Evolutionary conservation across 2,329 filamentous ascomycete species (phyloP).

Genomic region (Alternaria sp.): DNA sequence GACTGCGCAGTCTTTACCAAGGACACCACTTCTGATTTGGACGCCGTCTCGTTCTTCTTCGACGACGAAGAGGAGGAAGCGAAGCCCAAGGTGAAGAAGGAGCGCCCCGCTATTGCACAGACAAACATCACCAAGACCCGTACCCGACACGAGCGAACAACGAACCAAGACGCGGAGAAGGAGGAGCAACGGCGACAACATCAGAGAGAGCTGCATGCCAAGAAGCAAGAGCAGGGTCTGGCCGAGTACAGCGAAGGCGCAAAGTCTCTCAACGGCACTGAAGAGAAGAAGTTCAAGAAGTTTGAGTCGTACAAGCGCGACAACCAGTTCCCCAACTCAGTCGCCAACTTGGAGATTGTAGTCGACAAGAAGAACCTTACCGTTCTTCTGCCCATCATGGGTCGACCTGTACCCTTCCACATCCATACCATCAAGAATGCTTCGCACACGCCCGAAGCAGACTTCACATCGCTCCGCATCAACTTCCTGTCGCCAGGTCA

Average conservation of each 20-base stretch:
- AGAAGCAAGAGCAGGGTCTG: slow-evolving; percentile 90
- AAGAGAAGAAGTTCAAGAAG: slow-evolving; percentile 97
- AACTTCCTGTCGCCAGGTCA: slow-evolving; percentile 98
- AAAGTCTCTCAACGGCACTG: slow-evolving; percentile 84
- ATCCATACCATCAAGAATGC: slow-evolving; percentile 99
- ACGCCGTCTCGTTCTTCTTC: slow-evolving; percentile 98
- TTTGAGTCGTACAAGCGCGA: slow-evolving; percentile 99
- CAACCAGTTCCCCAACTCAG: slow-evolving; percentile 84
- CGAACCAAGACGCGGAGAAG: slow-evolving; percentile 87
- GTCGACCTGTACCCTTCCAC: slow-evolving; percentile 95
- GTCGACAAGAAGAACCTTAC: slow-evolving; percentile 92
- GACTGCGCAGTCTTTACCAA: slow-evolving; percentile 92
- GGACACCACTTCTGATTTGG: slow-evolving; percentile 88
- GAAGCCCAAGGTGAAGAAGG: slow-evolving; percentile 88
- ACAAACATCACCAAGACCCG: slow-evolving; percentile 97
- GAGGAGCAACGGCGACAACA: slow-evolving; percentile 89
- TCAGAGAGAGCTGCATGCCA: slow-evolving; percentile 85
- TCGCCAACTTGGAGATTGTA: slow-evolving; percentile 87
- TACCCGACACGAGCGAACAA: slow-evolving; percentile 87
- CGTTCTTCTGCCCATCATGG: slow-evolving; percentile 95
- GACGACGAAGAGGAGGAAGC: slow-evolving; percentile 89
- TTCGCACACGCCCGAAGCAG: slow-evolving; percentile 95
- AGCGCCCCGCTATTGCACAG: slow-evolving; percentile 85
- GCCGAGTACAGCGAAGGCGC: slow-evolving; percentile 87
- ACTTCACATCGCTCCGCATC: slow-evolving; percentile 92